Evolutionary conservation across 139 green algal species (phyloP).

Genomic region (Chlamydomonas incerta): DNA sequence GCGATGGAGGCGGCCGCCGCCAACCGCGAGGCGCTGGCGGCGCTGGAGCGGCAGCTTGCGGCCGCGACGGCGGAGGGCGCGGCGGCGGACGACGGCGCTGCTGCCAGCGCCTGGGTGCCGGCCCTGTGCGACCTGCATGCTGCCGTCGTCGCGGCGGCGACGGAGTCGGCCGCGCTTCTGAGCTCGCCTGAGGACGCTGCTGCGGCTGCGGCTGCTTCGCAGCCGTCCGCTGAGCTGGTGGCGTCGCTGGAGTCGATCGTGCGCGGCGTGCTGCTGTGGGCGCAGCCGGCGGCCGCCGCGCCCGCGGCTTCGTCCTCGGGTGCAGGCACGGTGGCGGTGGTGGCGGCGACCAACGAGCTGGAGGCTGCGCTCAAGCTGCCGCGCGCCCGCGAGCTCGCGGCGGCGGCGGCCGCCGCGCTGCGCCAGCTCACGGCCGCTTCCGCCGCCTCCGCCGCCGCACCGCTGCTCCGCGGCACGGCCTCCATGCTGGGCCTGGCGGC

Average conservation of each 20-base stretch:
- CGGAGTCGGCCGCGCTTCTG: constrained; percentile 9
- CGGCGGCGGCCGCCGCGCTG: not conserved
- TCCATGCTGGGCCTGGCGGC: constrained; percentile 67
- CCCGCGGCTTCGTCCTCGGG: not conserved
- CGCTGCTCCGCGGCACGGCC: constrained; percentile 45
- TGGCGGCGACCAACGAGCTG: not conserved
- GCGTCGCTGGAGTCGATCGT: constrained; percentile 58
- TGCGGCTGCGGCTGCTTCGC: not conserved
- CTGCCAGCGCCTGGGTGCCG: constrained; percentile 35
- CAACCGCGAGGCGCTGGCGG: constrained; percentile 30
- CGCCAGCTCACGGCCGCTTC: not conserved
- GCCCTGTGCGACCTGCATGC: constrained; percentile 50
- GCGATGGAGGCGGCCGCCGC: not conserved
- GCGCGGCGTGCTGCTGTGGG: constrained; percentile 72
- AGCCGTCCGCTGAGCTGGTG: not conserved
- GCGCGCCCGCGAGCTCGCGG: not conserved
- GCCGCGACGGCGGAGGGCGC: not conserved
- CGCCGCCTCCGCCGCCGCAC: not conserved
- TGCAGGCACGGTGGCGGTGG: not conserved
- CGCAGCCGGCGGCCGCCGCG: constrained; percentile 54
- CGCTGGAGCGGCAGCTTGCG: constrained; percentile 16
- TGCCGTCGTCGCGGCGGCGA: constrained; percentile 38
- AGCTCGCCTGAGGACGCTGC: not conserved
- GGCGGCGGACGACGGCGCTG: not conserved
- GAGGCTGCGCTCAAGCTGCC: constrained; percentile 29